These are phyloP conservation scores for Phialophora verrucosa DNA, from an alignment of 2,329 filamentous ascomycete genomes.

Conservation along the genomic window DNA sequence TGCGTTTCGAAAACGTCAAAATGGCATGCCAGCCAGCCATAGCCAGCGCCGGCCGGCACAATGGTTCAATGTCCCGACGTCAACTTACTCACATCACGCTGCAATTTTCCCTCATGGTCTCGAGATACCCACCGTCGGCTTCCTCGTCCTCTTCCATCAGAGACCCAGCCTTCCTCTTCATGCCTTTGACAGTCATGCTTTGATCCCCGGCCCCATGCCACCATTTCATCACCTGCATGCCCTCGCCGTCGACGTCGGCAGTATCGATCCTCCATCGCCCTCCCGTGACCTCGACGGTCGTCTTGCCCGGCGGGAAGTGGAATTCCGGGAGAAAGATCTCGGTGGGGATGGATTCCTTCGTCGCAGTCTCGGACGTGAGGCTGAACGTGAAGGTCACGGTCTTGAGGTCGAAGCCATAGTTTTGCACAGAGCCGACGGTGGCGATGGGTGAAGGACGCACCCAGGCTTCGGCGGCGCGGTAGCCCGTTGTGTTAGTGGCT, in stretches of 20 bases:
- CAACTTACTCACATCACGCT: conserved; percentile 42
- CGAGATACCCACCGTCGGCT: conserved; percentile 40
- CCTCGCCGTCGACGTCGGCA: conserved; percentile 71
- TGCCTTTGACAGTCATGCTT: conserved; percentile 74
- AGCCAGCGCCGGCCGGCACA: background rate
- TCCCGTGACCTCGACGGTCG: conserved; percentile 74
- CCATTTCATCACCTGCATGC: conserved; percentile 82
- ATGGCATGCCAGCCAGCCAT: background rate
- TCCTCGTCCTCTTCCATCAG: conserved; percentile 41
- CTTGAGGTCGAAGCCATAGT: conserved; percentile 81
- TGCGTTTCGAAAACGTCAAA: background rate
- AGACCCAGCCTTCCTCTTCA: conserved; percentile 63
- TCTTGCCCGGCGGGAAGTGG: conserved; percentile 81
- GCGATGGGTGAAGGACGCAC: conserved; percentile 81
- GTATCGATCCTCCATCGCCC: conserved; percentile 88
- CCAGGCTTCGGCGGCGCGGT: conserved; percentile 90
- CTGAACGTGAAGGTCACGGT: conserved; percentile 77
- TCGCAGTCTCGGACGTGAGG: conserved; percentile 66
- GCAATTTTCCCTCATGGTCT: conserved; percentile 51
- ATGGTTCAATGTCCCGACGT: background rate
- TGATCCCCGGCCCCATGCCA: conserved; percentile 91
- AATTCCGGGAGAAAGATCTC: conserved; percentile 87
- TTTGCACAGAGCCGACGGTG: conserved; percentile 72
- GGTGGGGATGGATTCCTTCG: conserved; percentile 71
- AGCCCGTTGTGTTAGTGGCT: conserved; percentile 60